Percentiles rank a stretch among this genome's conserved stretches.
Evolutionary conservation across 192 early-diverging fungal species (phyloP).

Genomic region (Helicostylum pulchrum): DNA sequence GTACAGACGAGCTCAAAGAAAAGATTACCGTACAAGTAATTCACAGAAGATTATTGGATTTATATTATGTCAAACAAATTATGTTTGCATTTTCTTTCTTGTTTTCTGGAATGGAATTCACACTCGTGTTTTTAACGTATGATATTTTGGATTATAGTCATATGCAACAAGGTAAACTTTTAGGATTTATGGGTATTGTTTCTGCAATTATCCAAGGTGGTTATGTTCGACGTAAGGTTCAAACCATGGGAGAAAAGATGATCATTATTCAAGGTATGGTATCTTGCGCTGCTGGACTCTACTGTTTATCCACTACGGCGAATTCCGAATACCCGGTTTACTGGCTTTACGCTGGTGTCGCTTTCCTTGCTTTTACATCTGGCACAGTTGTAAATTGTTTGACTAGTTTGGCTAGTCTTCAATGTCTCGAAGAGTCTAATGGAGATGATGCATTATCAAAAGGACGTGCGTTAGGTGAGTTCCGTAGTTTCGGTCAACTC

Average conservation of each 20-base stretch:
- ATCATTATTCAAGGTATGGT: constrained; percentile 79
- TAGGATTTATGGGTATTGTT: constrained; percentile 85
- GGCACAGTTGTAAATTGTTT: constrained; percentile 94
- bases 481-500: constrained; percentile 86
- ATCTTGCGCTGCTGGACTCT: constrained; percentile 62
- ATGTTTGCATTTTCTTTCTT: constrained; percentile 90
- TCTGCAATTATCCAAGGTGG: constrained; percentile 91
- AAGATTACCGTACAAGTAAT: not conserved
- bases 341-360: constrained; percentile 58
- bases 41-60: constrained; percentile 25
- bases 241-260: constrained; percentile 62
- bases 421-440: constrained; percentile 42
- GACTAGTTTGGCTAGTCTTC: constrained; percentile 70
- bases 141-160: constrained; percentile 86
- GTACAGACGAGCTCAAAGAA: not conserved
- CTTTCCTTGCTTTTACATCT: constrained; percentile 86
- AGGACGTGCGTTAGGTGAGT: constrained; percentile 79
- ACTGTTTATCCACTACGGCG: constrained; percentile 45
- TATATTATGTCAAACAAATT: constrained; percentile 58
- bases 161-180: constrained; percentile 82
- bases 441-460: constrained; percentile 38
- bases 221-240: constrained; percentile 77
- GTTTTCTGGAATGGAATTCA: constrained; percentile 99
- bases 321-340: not conserved
- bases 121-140: constrained; percentile 92